Conservation (phyloP, 2,329 filamentous ascomycete species). For the Colletotrichum chrysophilum region DNA sequence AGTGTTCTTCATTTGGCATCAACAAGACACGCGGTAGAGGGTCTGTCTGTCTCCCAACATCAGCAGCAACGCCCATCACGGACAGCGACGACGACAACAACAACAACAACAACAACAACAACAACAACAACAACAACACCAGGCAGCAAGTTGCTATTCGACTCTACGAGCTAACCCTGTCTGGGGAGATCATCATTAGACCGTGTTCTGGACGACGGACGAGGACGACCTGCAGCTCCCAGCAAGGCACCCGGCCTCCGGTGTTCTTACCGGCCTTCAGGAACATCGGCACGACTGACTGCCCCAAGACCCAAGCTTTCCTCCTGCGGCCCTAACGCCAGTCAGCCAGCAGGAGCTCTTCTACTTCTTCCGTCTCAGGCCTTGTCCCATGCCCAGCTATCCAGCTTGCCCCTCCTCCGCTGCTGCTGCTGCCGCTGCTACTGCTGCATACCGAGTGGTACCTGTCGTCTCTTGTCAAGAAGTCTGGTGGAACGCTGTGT, state of each 20-base stretch:
- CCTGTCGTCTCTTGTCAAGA: slow-evolving; percentile 7
- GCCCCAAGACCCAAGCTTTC: slow-evolving; percentile 1
- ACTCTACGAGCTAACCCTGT: neutral
- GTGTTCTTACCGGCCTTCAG: neutral
- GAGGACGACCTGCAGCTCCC: neutral
- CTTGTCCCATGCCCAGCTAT: slow-evolving; percentile 21
- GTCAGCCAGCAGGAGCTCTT: neutral
- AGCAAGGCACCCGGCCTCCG: neutral
- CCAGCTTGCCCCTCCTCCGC: slow-evolving; percentile 10
- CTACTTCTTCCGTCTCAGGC: neutral
- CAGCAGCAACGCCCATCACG: neutral
- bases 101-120: too few species aligned
- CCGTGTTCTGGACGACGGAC: neutral
- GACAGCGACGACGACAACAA: neutral
- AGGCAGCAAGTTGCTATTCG: neutral
- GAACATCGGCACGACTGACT: neutral
- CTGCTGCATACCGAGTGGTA: neutral
- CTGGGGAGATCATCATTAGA: neutral
- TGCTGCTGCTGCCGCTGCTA: neutral
- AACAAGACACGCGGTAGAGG: neutral
- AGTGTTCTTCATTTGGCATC: neutral
- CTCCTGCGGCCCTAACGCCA: neutral
- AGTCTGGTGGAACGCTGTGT: slow-evolving; percentile 18
- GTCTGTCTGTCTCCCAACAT: neutral
- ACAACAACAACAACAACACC: neutral